These are phyloP conservation scores for Apiotrichum laibachii DNA, from an alignment of 1,284 basidiomycete species.

Conservation along the genomic window DNA sequence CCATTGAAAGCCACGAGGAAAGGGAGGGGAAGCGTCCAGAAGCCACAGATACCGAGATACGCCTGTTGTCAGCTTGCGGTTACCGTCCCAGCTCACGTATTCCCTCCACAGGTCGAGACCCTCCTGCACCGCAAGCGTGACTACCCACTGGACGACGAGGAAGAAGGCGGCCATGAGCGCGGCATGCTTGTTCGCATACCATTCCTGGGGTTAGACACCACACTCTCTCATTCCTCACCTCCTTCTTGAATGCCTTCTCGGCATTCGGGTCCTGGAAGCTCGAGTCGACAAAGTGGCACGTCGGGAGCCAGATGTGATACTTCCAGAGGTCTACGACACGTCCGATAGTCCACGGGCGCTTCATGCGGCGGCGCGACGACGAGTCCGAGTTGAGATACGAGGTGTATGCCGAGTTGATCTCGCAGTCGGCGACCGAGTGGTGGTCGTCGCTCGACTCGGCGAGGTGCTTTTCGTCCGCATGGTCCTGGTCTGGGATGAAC, in stretches of 20 bases:
- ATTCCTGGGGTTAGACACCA: slow-evolving; percentile 35
- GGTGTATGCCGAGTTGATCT: background rate
- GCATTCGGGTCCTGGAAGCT: slow-evolving; percentile 42
- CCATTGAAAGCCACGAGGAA: slow-evolving; percentile 39
- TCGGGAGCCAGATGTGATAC: background rate
- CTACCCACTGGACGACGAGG: slow-evolving; percentile 30
- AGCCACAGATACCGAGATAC: slow-evolving; percentile 38
- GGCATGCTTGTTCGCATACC: slow-evolving; percentile 14
- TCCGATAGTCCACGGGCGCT: background rate
- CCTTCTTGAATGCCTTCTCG: slow-evolving; percentile 39
- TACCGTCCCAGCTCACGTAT: slow-evolving; percentile 7
- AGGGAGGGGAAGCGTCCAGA: slow-evolving; percentile 43
- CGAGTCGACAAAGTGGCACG: slow-evolving; percentile 40
- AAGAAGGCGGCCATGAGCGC: slow-evolving; percentile 30
- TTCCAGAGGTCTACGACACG: background rate
- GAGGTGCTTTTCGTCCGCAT: background rate
- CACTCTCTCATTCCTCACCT: slow-evolving; percentile 33
- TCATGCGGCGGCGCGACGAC: background rate
- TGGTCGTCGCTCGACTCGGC: background rate
- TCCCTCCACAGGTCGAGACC: slow-evolving; percentile 20
- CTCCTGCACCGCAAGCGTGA: background rate
- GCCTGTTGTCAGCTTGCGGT: slow-evolving; percentile 1
- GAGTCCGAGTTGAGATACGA: background rate
- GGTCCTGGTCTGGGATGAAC: background rate
- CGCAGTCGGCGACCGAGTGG: background rate